Conservation (phyloP, 1,139 yeast species). For the Hemisphaericaspora xylanilytica region DNA sequence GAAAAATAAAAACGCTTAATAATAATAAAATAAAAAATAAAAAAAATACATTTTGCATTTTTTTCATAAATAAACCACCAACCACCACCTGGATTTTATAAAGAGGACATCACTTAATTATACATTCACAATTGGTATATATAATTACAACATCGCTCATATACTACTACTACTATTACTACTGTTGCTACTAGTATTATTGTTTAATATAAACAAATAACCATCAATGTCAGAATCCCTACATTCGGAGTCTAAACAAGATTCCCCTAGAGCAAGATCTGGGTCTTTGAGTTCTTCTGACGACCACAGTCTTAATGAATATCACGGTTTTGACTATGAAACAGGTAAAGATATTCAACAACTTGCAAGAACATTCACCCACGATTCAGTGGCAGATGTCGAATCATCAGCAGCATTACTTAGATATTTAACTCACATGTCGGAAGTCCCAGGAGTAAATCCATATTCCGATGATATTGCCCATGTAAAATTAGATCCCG, state of each 20-base stretch:
- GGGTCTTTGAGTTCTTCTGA: slow-evolving; percentile 13
- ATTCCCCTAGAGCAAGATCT: slow-evolving; percentile 6
- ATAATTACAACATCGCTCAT: too few species aligned
- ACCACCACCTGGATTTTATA: too few species aligned
- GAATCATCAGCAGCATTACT: slow-evolving; percentile 4
- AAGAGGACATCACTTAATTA: too few species aligned
- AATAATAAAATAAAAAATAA: too few species aligned
- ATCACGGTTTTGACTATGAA: slow-evolving; percentile 28
- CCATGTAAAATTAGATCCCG: slow-evolving; percentile 11
- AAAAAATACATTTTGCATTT: too few species aligned
- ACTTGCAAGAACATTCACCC: slow-evolving; percentile 22
- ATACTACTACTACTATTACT: not conserved
- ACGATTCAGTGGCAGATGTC: slow-evolving; percentile 3
- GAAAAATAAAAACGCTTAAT: too few species aligned
- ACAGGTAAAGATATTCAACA: slow-evolving; percentile 28
- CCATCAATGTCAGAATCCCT: slow-evolving; percentile 10
- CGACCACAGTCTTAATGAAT: slow-evolving; percentile 24
- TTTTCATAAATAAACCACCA: too few species aligned
- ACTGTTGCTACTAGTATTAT: not conserved
- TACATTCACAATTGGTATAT: too few species aligned
- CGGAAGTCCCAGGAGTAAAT: slow-evolving; percentile 49
- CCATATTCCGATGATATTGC: slow-evolving; percentile 27
- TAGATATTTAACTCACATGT: slow-evolving; percentile 36
- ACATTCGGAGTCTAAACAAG: slow-evolving; percentile 6
- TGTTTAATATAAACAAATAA: too few species aligned